Evolutionary conservation across 768 basidiomycete species (phyloP), one percentile per base, ranked within the genome.

Genomic region (Suillus ampliporus): DNA sequence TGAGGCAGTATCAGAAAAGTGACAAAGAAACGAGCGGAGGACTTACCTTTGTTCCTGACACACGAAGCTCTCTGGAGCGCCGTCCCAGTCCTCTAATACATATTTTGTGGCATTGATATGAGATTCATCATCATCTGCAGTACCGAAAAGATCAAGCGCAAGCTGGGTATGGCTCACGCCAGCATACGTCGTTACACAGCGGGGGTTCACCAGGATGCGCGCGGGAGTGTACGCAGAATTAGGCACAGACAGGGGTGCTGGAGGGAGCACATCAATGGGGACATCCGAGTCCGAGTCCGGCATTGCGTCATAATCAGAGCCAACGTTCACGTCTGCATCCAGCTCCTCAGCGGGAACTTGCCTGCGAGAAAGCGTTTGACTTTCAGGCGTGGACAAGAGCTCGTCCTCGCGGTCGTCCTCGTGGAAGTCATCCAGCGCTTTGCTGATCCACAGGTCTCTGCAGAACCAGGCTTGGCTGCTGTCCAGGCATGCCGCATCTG

Each of bases 391-490:
- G 2, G 67, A 37, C 5, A 67, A 47, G 1, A 64, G 75, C 40
- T 78, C 78, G 64, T 82, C 80, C 63, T 86, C 90, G 64, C 82
- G 84, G 76, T 78, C 78, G 64, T 82, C 80, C 63, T 86, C 90
- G 64, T 82, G 84, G 76, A 88, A 86, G 19, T 89, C 89, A 54
- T 92, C 91, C 31, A 83, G 80, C 1, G 97, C 97, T 51, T 89
- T 90, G 66, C 85, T 85, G n/a, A 94, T 84, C 97, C 97, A 99
- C 43, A 99, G 82, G 75, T 99, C 97, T 41, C 97, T 80, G 69
- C 97, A 99, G 80, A 99, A 99, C 92, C 94, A 99, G 38, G 96
- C 95, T 75, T 99, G 97, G 41, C 89, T 92, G 71, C 94, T 96
- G 75, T 99, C 97, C 70, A 98, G 85, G 74, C 97, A 99, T 34